Evolutionary conservation across 2,329 filamentous ascomycete species (phyloP).

Genomic region (Diplocarpon mali): DNA sequence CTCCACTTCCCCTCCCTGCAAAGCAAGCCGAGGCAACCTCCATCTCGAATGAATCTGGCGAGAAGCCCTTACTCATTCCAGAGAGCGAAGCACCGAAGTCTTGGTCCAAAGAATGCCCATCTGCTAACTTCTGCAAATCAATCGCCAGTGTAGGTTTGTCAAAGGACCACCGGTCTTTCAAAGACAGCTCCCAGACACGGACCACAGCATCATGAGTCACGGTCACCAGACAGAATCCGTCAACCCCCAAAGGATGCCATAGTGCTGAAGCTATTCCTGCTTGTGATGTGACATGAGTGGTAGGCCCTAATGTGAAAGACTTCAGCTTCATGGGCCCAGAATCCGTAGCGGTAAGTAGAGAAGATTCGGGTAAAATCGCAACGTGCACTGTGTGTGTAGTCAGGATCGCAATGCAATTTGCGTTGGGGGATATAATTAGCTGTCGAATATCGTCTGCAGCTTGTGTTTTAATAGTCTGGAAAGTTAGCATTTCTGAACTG

Average conservation of each 20-base stretch:
- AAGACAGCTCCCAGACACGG: conserved; percentile 79
- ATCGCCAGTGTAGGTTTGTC: conserved; percentile 73
- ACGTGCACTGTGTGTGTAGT: conserved; percentile 85
- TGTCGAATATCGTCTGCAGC: conserved; percentile 77
- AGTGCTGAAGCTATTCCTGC: conserved; percentile 69
- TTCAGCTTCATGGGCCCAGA: conserved; percentile 63
- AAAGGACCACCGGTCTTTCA: conserved; percentile 77
- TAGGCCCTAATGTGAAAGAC: conserved; percentile 85
- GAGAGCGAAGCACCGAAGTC: conserved; percentile 70
- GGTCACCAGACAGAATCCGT: conserved; percentile 73
- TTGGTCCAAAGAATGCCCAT: conserved; percentile 70
- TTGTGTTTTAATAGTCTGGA: conserved; percentile 64
- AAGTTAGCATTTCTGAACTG: conserved; percentile 13
- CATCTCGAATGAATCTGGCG: conserved; percentile 84
- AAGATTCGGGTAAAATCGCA: conserved; percentile 69
- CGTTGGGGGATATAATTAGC: conserved; percentile 71
- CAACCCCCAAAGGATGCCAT: conserved; percentile 87
- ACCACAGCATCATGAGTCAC: conserved; percentile 82
- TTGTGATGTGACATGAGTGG: conserved; percentile 79
- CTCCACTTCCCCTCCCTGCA: conserved; percentile 52
- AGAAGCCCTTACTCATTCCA: conserved; percentile 70
- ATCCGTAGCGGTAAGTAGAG: conserved; percentile 62
- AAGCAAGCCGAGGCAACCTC: conserved; percentile 87
- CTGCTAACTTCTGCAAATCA: conserved; percentile 79
- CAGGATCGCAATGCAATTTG: conserved; percentile 72